Percentiles rank a stretch among this genome's conserved stretches.
These are phyloP conservation scores for Parascedosporium putredinis DNA, from an alignment of 2,329 filamentous ascomycete species.

Conservation along the genomic window DNA sequence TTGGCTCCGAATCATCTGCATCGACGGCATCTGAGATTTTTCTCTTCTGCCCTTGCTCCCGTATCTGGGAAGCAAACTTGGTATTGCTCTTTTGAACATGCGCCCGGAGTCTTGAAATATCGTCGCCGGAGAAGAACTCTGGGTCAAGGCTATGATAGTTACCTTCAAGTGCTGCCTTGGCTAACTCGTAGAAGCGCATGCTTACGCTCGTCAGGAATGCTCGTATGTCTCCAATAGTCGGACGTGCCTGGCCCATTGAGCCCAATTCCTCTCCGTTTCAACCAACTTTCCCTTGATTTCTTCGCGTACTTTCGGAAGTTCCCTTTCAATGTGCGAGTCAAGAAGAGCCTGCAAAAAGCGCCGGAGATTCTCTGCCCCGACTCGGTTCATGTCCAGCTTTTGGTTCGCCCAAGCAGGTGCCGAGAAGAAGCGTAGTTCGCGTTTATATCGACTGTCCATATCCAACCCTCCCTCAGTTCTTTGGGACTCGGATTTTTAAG, in stretches of 20 bases:
- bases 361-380: conserved; percentile 15
- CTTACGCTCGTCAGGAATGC: conserved; percentile 15
- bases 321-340: conserved; percentile 18
- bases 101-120: conserved; percentile 16
- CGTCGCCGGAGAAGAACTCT: conserved; percentile 13
- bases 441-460: conserved; percentile 20
- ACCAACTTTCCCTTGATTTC: conserved; percentile 14
- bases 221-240: conserved; percentile 13
- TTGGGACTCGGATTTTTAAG: conserved; percentile 24
- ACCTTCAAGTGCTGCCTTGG: conserved; percentile 16
- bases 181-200: conserved; percentile 15
- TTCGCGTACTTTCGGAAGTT: conserved; percentile 17
- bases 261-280: conserved; percentile 10
- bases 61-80: conserved; percentile 14
- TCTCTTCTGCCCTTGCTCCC: conserved; percentile 3
- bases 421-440: conserved; percentile 31
- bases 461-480: conserved; percentile 24
- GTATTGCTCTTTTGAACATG: conserved; percentile 16
- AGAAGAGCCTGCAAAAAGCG: conserved; percentile 16
- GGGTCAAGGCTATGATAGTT: conserved; percentile 13
- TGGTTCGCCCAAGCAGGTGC: conserved; percentile 24
- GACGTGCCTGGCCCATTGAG: conserved; percentile 12
- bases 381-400: conserved; percentile 14
- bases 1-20: background rate
- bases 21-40: background rate